Evolutionary conservation across 768 basidiomycete genomes (phyloP).

Genomic region (Boletus tomentosulus): DNA sequence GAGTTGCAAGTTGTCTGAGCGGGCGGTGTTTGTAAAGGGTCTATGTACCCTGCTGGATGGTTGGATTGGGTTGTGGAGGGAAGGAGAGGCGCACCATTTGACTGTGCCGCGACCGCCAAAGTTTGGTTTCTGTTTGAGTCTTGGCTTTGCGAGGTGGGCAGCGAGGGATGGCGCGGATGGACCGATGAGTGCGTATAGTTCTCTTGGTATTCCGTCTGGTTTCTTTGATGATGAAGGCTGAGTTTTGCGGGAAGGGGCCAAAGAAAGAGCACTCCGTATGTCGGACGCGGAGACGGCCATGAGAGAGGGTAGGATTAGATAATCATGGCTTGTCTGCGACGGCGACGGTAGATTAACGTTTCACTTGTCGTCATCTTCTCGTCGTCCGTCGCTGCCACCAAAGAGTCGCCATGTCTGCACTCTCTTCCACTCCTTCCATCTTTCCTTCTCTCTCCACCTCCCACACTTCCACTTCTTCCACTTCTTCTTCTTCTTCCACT

Average conservation of each 20-base stretch:
- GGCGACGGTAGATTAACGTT: background rate
- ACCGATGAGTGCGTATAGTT: conserved; percentile 94
- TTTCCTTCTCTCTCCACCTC: too few relatives aligned
- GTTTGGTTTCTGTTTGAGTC: conserved; percentile 83
- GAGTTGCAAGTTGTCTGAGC: conserved; percentile 64
- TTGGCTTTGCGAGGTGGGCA: conserved; percentile 73
- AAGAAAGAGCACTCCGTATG: conserved; percentile 76
- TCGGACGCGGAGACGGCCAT: conserved; percentile 78
- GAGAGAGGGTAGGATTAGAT: background rate
- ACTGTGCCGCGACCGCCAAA: conserved; percentile 56
- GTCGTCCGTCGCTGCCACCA: background rate
- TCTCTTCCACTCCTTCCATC: background rate
- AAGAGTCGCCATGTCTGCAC: background rate
- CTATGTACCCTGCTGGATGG: conserved; percentile 62
- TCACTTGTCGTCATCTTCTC: background rate
- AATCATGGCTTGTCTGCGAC: background rate
- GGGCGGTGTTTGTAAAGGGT: conserved; percentile 67
- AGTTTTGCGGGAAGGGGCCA: conserved; percentile 44
- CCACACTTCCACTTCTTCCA: too few relatives aligned
- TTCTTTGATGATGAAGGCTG: conserved; percentile 44
- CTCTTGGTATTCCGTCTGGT: conserved; percentile 88
- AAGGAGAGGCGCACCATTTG: conserved; percentile 56
- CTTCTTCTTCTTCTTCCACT: background rate
- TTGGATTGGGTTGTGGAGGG: background rate
- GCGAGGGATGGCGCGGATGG: conserved; percentile 84